These are phyloP conservation scores for Pythium folliculosum DNA, from an alignment of 352 stramenopile species.

Conservation along the genomic window DNA sequence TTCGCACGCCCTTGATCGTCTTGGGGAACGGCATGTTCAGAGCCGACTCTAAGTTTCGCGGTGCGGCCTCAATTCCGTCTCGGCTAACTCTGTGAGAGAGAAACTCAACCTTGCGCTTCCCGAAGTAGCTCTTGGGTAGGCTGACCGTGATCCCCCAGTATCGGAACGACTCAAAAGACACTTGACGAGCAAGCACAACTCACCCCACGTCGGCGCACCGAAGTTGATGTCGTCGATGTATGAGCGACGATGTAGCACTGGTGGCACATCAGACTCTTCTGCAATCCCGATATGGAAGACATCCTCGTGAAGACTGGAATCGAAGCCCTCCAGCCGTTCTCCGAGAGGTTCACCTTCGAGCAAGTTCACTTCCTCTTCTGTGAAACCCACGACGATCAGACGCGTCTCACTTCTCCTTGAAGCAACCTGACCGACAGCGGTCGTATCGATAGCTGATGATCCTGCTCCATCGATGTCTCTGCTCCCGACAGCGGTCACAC, in stretches of 20 bases:
- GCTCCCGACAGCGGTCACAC: too few relatives aligned
- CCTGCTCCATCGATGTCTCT: too few relatives aligned
- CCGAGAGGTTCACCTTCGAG: too few relatives aligned
- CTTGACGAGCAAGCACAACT: slow-evolving; percentile 11
- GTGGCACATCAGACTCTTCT: background rate
- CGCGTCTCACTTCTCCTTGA: too few relatives aligned
- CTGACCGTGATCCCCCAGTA: slow-evolving; percentile 32
- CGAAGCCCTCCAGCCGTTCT: too few relatives aligned
- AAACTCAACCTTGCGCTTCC: slow-evolving; percentile 18
- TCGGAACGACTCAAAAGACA: slow-evolving; percentile 20
- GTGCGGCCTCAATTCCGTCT: background rate
- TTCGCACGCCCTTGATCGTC: slow-evolving; percentile 1
- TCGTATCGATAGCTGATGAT: too few relatives aligned
- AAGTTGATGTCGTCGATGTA: slow-evolving; percentile 36
- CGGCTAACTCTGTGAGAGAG: slow-evolving; percentile 11
- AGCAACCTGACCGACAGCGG: too few relatives aligned
- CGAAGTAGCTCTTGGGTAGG: slow-evolving; percentile 31
- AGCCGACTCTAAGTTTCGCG: slow-evolving; percentile 6
- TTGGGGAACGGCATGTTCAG: slow-evolving; percentile 15
- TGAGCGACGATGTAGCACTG: slow-evolving; percentile 14
- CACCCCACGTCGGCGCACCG: slow-evolving; percentile 8
- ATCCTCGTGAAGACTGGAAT: too few relatives aligned
- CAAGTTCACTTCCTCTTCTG: too few relatives aligned
- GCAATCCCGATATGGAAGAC: too few relatives aligned
- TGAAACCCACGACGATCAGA: too few relatives aligned